These are phyloP conservation scores for Xerocomus spinulosus DNA, from an alignment of 768 basidiomycete species.

Conservation along the genomic window DNA sequence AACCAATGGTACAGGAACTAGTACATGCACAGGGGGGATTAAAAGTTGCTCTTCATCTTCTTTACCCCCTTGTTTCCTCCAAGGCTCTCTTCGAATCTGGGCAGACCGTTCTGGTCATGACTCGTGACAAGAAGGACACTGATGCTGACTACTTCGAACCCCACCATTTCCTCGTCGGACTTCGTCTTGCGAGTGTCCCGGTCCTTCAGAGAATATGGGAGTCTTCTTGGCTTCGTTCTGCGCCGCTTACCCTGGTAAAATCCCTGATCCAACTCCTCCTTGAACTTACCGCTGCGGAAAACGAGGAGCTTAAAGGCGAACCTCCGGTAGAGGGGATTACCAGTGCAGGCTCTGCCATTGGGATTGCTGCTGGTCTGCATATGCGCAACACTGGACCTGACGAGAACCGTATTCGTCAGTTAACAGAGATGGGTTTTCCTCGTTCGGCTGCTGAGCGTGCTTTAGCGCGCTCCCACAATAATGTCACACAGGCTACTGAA, in stretches of 20 bases:
- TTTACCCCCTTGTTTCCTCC: conserved; percentile 71
- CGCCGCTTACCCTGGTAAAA: conserved; percentile 71
- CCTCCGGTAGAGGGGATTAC: conserved; percentile 33
- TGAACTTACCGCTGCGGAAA: conserved; percentile 77
- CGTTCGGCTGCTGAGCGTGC: conserved; percentile 85
- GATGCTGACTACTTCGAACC: conserved; percentile 81
- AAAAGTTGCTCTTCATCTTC: conserved; percentile 74
- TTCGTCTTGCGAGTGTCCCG: conserved; percentile 69
- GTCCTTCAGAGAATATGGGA: conserved; percentile 72
- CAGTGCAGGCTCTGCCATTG: conserved; percentile 27
- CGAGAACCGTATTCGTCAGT: conserved; percentile 72
- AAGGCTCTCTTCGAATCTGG: conserved; percentile 81
- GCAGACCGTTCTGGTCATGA: conserved; percentile 69
- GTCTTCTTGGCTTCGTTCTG: conserved; percentile 72
- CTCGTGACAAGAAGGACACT: conserved; percentile 73
- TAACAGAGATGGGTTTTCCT: conserved; percentile 97
- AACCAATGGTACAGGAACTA: conserved; percentile 57
- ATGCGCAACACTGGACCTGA: conserved; percentile 51
- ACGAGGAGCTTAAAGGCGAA: conserved; percentile 62
- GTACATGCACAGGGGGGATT: conserved; percentile 75
- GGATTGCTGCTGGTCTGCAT: conserved; percentile 31
- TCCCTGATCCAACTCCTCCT: conserved; percentile 74
- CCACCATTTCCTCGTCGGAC: conserved; percentile 78
- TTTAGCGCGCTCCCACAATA: conserved; percentile 79
- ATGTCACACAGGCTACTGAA: conserved; percentile 85